A percentile compares a stretch with the other conserved stretches of the same genome.
Conservation (phyloP, 2,329 filamentous ascomycete genomes). For the Raffaelea deltoideospora region DNA sequence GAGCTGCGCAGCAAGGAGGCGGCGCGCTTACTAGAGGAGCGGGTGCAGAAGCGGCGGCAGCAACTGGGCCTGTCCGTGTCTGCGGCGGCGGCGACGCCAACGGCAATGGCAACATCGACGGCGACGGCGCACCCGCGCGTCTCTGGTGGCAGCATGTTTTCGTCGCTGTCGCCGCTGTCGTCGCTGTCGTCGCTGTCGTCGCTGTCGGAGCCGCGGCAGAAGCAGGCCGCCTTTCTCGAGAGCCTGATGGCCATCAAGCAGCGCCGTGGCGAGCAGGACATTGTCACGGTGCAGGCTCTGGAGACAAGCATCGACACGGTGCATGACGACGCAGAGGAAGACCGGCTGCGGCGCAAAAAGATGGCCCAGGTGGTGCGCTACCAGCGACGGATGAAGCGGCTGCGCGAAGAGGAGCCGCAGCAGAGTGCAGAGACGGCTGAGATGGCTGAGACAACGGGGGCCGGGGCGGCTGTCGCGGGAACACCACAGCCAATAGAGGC, state of each 20-base stretch:
- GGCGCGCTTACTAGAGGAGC: background rate
- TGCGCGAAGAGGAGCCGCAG: background rate
- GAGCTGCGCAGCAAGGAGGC: slow-evolving; percentile 6
- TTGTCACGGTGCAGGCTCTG: slow-evolving; percentile 11
- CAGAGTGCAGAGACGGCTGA: no score
- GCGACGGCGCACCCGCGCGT: no score
- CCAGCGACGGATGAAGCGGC: background rate
- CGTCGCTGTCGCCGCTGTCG: slow-evolving; percentile 10
- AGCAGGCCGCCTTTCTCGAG: slow-evolving; percentile 11
- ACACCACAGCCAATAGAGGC: no score
- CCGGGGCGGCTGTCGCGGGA: no score
- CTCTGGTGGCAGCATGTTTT: no score
- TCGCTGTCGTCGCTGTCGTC: slow-evolving; percentile 6
- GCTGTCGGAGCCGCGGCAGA: slow-evolving; percentile 6
- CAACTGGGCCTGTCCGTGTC: no score
- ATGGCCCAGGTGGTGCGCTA: slow-evolving; percentile 1
- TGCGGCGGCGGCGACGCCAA: no score
- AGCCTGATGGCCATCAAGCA: slow-evolving; percentile 11
- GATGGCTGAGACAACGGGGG: no score
- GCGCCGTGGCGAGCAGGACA: slow-evolving; percentile 9
- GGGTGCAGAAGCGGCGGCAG: background rate
- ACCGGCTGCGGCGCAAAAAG: slow-evolving; percentile 1
- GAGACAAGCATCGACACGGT: slow-evolving; percentile 6
- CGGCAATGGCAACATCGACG: background rate
- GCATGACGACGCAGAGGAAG: slow-evolving; percentile 5